Base-by-base conservation (phyloP, 225 moss, liverwort and hornwort species). In the Polytrichum formosum region DNA sequence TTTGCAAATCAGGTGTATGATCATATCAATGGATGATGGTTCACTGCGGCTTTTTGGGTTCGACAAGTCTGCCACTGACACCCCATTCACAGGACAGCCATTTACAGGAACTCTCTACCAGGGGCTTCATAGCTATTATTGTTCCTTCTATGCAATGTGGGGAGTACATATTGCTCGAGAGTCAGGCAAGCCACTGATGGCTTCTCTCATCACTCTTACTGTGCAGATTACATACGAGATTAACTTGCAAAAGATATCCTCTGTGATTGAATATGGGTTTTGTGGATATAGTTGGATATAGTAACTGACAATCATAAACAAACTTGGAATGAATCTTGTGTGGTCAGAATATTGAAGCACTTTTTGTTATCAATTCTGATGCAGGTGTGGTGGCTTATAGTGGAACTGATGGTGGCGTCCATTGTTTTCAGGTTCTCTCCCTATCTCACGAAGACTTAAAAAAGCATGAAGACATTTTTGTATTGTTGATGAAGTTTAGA, bases 1-100 rank as follows among this genome's bases (percentile, higher is more conserved):
- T 56, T 56, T 35, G 30, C 73, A 46, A 46, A 46, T 46, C 46
- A 97, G 97, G 85, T 98, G 92, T 76, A 79, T 98, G 69, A 68
- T 98, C 80, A 89, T 98, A 82, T 83, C 80, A n/a, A 83, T 98
- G 91, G 97, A 98, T 75, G 97, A 98, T 78, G 94, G 97, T 67
- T 94, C 94, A 56, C 75, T 98, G 55, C 94, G 97, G 29, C 74
- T 94, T 64, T 78, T 98, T 71, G 87, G 88, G 26, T 81, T 98
- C 56, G 91, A 92, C 70, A 92, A 91, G 80, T 82, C 94, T 55
- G 86, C 85, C 53, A 81, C 92, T 53, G 80, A 81, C 53, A 88
- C 91, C 66, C 86, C 86, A 72, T 83, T 88, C 65, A 91, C 91
- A 68, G 91, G 97, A 71, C 81, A 84, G 74, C 88, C 88, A 58